Percentiles rank a stretch among this genome's conserved stretches.
phyloP scores from a whole-genome alignment of 2,329 filamentous ascomycete genomes.

The Scedosporium aurantiacum region DNA sequence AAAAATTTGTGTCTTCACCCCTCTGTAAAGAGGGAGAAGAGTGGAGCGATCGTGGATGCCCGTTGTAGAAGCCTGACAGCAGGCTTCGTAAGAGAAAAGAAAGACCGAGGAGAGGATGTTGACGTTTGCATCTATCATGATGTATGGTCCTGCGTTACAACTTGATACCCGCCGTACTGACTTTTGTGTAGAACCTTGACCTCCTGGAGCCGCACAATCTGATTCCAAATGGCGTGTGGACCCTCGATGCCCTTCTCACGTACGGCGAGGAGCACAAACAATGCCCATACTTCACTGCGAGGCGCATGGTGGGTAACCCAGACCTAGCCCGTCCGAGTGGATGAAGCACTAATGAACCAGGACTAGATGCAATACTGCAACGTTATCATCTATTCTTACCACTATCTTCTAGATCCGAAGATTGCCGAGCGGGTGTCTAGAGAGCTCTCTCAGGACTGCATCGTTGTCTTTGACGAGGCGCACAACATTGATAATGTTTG shows the following conservation, averaged over 20 bases:
- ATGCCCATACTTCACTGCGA: slow-evolving; percentile 91
- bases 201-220: slow-evolving; percentile 90
- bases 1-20: slow-evolving; percentile 97
- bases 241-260: slow-evolving; percentile 73
- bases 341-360: background rate
- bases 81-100: slow-evolving; percentile 96
- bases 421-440: slow-evolving; percentile 92
- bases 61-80: slow-evolving; percentile 90
- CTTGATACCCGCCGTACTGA: slow-evolving; percentile 10
- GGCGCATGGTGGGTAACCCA: slow-evolving; percentile 64
- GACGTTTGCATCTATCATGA: slow-evolving; percentile 95
- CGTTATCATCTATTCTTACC: slow-evolving; percentile 98
- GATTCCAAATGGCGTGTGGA: slow-evolving; percentile 91
- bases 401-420: slow-evolving; percentile 94
- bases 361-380: slow-evolving; percentile 93
- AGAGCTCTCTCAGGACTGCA: slow-evolving; percentile 95
- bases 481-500: slow-evolving; percentile 99
- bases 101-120: slow-evolving; percentile 86
- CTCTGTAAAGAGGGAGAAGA: slow-evolving; percentile 92
- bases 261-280: slow-evolving; percentile 96
- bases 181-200: slow-evolving; percentile 62
- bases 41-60: slow-evolving; percentile 87
- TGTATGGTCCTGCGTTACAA: slow-evolving; percentile 30
- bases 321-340: background rate
- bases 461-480: slow-evolving; percentile 96